Evolutionary conservation across 441 rosid genomes (phyloP).

Genomic region (Croton laevigatus): DNA sequence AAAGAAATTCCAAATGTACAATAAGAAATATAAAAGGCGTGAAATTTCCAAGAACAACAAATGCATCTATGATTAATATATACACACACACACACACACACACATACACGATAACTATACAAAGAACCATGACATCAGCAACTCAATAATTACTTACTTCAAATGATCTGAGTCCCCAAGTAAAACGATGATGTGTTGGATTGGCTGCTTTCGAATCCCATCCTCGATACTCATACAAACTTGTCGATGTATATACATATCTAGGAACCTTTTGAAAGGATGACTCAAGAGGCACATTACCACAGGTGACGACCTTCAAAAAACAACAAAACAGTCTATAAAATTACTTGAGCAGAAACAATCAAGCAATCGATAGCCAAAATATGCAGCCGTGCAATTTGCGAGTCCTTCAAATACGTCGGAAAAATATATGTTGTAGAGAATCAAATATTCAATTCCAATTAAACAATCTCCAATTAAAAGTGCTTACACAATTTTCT

Average conservation of each 20-base stretch:
- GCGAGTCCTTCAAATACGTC: neutral
- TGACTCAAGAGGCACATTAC: slow-evolving; percentile 95
- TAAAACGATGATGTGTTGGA: slow-evolving; percentile 83
- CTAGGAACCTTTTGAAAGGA: slow-evolving; percentile 93
- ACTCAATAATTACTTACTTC: slow-evolving; percentile 58
- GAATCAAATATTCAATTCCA: neutral
- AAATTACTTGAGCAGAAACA: slow-evolving; percentile 11
- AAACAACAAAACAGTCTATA: slow-evolving; percentile 14
- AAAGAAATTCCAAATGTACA: neutral
- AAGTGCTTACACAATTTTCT: neutral
- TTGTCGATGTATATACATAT: slow-evolving; percentile 93
- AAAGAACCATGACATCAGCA: slow-evolving; percentile 4
- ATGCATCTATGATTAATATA: neutral
- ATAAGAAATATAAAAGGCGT: neutral
- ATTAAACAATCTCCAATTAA: neutral
- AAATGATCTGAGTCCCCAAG: slow-evolving; percentile 92
- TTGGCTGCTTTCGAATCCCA: slow-evolving; percentile 98
- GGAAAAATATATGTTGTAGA: neutral
- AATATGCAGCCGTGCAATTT: neutral
- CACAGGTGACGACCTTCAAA: slow-evolving; percentile 94
- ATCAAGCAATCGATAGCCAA: neutral
- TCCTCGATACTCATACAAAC: slow-evolving; percentile 88
- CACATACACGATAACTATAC: too few relatives aligned
- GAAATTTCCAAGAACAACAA: neutral
- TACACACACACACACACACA: neutral